Base-by-base conservation (phyloP, 2,329 filamentous ascomycete species). In the Aspergillus sp. region DNA sequence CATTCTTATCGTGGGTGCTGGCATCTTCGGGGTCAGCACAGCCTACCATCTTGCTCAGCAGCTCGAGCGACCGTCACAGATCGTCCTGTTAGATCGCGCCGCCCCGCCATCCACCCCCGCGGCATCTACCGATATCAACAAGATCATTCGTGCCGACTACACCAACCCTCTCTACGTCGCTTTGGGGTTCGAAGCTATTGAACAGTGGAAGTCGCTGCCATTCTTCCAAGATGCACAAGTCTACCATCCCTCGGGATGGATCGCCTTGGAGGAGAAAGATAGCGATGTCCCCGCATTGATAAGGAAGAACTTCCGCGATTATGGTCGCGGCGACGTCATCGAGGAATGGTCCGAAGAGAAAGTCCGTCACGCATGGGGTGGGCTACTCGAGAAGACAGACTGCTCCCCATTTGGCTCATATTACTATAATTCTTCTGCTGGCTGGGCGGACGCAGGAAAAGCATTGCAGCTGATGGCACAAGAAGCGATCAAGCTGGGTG, bases 121-220 rank as follows among this genome's bases (percentile, higher is more conserved):
- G 32, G 89, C 89, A 0, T 90, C 89, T 0, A 89, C 86, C 79
- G 89, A 91, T 76, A 87, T 87, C 83, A 91, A 89, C 78, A 91
- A 90, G 74, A 87, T 89, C 28, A 82, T 91, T 15, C 86, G 88
- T 59, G 86, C 87, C 51, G 88, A 91, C 72, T 91, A 91, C 75
- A 80, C 84, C 58, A 85, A 89, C 66, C 76, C 84, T 1, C 73
- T 86, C 15, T 91, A 91, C 78, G 87, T 84, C 72, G 74, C 82
- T 53, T 80, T 91, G 19, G 89, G 84, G 0, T 80, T 90, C 28
- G 87, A 91, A 74, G 85, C 89, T 0, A 85, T 88, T 67, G 83
- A 87, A 55, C 74, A 85, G 0, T 91, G 87, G 80, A 80, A 81
- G 57, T 76, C 73, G 1, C 83, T 87, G 56, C 83, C 85, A 1